Conservation (phyloP, 345 rosid species). For the Rhodomyrtus tomentosa region DNA sequence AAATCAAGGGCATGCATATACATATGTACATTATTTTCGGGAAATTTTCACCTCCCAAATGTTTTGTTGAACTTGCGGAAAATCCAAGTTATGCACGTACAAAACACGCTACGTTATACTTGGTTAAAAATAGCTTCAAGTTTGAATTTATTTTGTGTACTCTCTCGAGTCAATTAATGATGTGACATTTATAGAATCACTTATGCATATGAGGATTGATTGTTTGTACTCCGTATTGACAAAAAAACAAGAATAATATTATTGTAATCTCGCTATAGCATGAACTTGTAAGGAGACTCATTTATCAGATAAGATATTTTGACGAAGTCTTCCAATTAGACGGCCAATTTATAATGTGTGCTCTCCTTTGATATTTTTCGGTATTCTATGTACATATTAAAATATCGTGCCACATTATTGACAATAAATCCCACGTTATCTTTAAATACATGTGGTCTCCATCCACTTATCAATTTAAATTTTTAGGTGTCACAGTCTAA, state of each 20-base stretch:
- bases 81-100: not conserved
- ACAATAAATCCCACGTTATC: not conserved
- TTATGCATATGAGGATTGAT: not conserved
- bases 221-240: not conserved
- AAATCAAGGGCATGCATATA: too few relatives aligned
- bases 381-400: not conserved
- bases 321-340: not conserved
- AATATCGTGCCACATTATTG: not conserved
- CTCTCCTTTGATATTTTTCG: not conserved
- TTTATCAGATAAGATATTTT: not conserved
- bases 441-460: not conserved
- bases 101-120: not conserved
- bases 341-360: not conserved
- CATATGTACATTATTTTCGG: not conserved
- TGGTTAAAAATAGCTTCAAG: not conserved
- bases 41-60: not conserved
- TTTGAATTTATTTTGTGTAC: not conserved
- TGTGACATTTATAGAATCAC: not conserved
- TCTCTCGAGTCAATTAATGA: not conserved
- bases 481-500: not conserved
- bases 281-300: not conserved
- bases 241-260: not conserved
- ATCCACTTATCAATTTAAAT: accelerated
- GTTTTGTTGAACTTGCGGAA: not conserved
- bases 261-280: not conserved